phyloP scores from a whole-genome alignment of 2,329 filamentous ascomycete genomes.

The Aspergillus japonicus region DNA sequence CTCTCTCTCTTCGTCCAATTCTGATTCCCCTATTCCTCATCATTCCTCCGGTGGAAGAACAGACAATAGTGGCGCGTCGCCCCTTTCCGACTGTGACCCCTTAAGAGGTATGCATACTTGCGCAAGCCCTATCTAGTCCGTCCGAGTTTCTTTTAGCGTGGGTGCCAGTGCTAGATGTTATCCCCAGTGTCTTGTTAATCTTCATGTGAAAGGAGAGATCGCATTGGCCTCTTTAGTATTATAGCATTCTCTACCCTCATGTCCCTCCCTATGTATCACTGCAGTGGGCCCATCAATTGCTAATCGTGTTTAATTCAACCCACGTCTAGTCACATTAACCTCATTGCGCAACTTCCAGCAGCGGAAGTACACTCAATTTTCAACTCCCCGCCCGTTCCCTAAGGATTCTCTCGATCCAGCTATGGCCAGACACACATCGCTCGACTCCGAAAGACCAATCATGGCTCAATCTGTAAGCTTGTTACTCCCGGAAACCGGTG shows the following conservation, averaged over 20 bases:
- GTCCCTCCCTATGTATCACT: background rate
- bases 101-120: background rate
- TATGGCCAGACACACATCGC: slow-evolving; percentile 45
- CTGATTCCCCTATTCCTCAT: background rate
- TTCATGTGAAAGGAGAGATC: background rate
- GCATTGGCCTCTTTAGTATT: background rate
- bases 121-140: background rate
- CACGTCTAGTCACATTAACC: background rate
- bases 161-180: background rate
- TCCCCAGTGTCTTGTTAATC: background rate
- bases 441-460: slow-evolving; percentile 57
- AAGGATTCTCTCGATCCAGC: background rate
- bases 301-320: background rate
- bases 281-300: background rate
- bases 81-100: background rate
- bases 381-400: background rate
- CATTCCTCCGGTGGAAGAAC: background rate
- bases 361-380: background rate
- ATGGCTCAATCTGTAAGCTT: slow-evolving; percentile 53
- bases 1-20: background rate
- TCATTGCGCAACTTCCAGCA: background rate
- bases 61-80: background rate
- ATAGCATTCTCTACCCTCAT: background rate
- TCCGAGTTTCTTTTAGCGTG: background rate
- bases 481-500: background rate